Percentiles rank a stretch among this genome's conserved stretches.
These are phyloP conservation scores for Backusella macrospora DNA, from an alignment of 192 early-diverging fungal genomes.

Conservation along the genomic window DNA sequence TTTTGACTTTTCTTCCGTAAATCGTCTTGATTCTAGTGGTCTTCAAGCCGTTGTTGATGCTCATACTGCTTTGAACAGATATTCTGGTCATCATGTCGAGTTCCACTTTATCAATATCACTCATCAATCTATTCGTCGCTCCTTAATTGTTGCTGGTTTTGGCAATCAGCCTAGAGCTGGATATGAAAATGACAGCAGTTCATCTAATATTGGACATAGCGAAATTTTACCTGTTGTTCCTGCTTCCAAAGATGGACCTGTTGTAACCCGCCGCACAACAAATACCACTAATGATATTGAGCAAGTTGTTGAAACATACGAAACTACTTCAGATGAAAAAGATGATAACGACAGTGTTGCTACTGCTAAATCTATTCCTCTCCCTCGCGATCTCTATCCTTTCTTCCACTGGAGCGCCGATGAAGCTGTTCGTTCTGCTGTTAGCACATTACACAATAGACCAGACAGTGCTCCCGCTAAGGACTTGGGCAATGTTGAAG, in stretches of 20 bases:
- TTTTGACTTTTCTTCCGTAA: slow-evolving; percentile 42
- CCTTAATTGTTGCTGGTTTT: slow-evolving; percentile 40
- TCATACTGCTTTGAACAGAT: slow-evolving; percentile 35
- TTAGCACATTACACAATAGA: not conserved
- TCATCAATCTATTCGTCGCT: slow-evolving; percentile 29
- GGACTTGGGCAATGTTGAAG: not conserved
- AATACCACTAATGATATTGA: slow-evolving; percentile 13
- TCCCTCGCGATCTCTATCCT: slow-evolving; percentile 36
- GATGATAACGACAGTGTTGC: not conserved
- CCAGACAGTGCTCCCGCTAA: slow-evolving; percentile 3
- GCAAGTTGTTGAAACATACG: slow-evolving; percentile 4
- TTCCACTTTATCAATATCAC: slow-evolving; percentile 43
- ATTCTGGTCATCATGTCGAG: slow-evolving; percentile 36
- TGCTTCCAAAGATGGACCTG: slow-evolving; percentile 32
- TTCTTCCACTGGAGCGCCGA: slow-evolving; percentile 46
- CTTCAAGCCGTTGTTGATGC: slow-evolving; percentile 41
- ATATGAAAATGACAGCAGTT: not conserved
- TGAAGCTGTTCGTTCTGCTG: slow-evolving; percentile 37
- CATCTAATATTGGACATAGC: not conserved
- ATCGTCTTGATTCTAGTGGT: slow-evolving; percentile 42
- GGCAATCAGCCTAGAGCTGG: slow-evolving; percentile 24
- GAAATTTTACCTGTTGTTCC: slow-evolving; percentile 40
- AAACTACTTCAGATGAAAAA: slow-evolving; percentile 3
- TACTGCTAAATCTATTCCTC: slow-evolving; percentile 10
- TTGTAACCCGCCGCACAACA: not conserved